phyloP scores from a whole-genome alignment of 257 asterid species.

The Datura wrightii region DNA sequence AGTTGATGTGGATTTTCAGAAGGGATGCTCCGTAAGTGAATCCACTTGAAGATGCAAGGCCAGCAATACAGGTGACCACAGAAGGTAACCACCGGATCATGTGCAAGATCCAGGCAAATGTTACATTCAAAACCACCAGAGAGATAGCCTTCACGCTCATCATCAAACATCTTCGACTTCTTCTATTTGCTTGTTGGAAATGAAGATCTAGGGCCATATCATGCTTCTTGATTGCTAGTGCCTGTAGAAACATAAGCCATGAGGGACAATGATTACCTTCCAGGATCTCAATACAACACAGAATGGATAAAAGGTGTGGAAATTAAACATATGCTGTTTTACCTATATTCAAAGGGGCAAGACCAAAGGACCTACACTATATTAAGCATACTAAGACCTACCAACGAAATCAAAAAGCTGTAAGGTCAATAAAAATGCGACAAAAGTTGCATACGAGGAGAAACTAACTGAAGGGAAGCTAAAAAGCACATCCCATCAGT shows the following conservation, averaged over 20 bases:
- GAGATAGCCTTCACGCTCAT: constrained; percentile 39
- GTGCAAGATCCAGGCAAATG: constrained; percentile 71
- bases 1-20: constrained; percentile 39
- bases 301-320: neutral
- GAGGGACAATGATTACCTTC: neutral
- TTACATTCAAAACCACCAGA: constrained; percentile 71
- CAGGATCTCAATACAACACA: neutral
- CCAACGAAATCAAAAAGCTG: neutral
- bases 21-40: constrained; percentile 42
- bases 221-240: constrained; percentile 7
- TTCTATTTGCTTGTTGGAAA: constrained; percentile 1
- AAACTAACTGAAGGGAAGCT: neutral
- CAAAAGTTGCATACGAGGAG: neutral
- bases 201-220: neutral
- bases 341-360: neutral
- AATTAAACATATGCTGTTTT: neutral
- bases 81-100: constrained; percentile 76
- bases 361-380: neutral
- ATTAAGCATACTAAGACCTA: neutral
- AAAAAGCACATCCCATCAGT: neutral
- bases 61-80: constrained; percentile 90
- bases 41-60: constrained; percentile 90
- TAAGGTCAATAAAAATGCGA: neutral
- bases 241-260: constrained; percentile 27
- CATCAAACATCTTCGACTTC: constrained; percentile 44